Percentiles rank a stretch among this genome's conserved stretches.
phyloP scores from a whole-genome alignment of 2,329 filamentous ascomycete species.

The Cladosporium sp. region DNA sequence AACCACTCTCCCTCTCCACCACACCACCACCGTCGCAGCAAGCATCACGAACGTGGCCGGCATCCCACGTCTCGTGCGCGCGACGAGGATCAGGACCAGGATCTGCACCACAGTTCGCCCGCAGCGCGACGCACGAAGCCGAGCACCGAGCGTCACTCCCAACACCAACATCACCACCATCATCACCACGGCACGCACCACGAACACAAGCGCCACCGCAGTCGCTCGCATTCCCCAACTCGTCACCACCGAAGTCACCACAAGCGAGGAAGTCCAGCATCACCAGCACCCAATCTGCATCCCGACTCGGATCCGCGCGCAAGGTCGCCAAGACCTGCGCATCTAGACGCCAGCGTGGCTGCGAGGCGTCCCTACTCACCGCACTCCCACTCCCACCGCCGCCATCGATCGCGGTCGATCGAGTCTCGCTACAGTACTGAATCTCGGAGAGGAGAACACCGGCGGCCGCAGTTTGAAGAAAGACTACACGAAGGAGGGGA shows the following conservation, averaged over 20 bases:
- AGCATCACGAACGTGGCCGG: background rate
- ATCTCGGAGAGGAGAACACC: constrained; percentile 25
- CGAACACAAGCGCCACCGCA: constrained; percentile 20
- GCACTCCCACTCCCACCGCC: constrained; percentile 34
- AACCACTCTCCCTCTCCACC: background rate
- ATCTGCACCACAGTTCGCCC: constrained; percentile 12
- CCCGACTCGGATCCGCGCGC: constrained; percentile 33
- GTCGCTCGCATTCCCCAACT: constrained; percentile 20
- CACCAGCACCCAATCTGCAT: background rate
- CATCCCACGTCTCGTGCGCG: background rate
- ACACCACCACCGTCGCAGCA: background rate
- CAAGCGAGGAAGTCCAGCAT: background rate
- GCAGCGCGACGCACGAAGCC: constrained; percentile 9
- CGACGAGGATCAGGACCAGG: background rate
- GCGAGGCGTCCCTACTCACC: constrained; percentile 28
- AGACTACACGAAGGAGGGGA: constrained; percentile 21
- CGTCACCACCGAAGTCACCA: constrained; percentile 15
- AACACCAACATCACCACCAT: constrained; percentile 13
- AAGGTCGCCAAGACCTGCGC: constrained; percentile 29
- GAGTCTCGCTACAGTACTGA: constrained; percentile 36
- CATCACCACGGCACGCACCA: constrained; percentile 14
- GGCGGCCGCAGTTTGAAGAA: constrained; percentile 12
- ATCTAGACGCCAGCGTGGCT: constrained; percentile 21
- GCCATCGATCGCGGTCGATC: constrained; percentile 35
- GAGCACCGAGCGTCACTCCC: constrained; percentile 10